These are phyloP conservation scores for Tripterygium wilfordii DNA, from an alignment of 177 flowering plant species.

Conservation along the genomic window DNA sequence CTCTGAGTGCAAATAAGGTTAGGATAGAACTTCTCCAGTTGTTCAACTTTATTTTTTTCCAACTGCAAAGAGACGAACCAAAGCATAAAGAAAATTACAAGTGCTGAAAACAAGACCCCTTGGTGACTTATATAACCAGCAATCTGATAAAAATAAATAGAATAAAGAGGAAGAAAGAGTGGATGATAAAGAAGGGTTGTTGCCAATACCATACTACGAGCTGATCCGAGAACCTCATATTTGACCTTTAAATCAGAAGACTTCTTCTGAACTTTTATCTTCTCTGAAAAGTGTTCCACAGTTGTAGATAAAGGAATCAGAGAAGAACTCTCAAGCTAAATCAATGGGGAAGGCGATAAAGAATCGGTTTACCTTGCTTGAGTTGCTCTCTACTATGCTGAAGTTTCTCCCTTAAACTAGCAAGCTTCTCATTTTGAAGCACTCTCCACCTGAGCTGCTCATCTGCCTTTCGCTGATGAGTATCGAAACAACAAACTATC, in stretches of 20 bases:
- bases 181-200: no score
- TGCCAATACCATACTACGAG: slow-evolving; percentile 64
- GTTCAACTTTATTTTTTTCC: slow-evolving; percentile 65
- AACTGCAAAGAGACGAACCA: slow-evolving; percentile 47
- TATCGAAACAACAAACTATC: not conserved
- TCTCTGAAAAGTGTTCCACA: slow-evolving; percentile 63
- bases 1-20: slow-evolving; percentile 85
- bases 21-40: slow-evolving; percentile 83
- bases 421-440: slow-evolving; percentile 70
- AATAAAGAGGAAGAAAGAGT: no score
- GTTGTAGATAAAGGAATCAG: no score
- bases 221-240: slow-evolving; percentile 74
- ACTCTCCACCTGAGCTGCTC: slow-evolving; percentile 82
- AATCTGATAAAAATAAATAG: not conserved
- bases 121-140: no score
- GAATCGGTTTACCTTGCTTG: slow-evolving; percentile 54
- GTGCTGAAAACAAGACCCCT: not conserved
- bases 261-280: slow-evolving; percentile 54
- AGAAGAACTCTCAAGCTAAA: not conserved
- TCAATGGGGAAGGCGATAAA: not conserved
- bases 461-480: slow-evolving; percentile 71
- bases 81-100: no score
- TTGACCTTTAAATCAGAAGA: slow-evolving; percentile 56
- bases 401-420: slow-evolving; percentile 68
- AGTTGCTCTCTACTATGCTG: slow-evolving; percentile 45